Percentiles rank a stretch among this genome's conserved stretches.
Conservation (phyloP, 2,329 filamentous ascomycete genomes). For the Chaetomium globosum region DNA sequence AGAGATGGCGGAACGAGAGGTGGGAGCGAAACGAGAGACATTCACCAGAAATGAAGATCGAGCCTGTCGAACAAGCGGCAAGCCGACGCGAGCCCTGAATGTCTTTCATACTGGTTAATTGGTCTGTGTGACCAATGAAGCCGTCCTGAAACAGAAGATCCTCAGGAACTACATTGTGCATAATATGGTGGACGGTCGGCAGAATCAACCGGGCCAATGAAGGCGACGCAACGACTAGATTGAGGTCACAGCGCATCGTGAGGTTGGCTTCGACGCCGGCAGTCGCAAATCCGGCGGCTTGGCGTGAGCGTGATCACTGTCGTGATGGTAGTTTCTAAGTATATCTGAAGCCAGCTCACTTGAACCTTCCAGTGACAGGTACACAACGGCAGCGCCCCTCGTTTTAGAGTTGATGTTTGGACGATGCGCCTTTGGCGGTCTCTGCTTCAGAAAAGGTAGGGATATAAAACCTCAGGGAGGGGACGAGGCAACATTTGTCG, state of each 20-base stretch:
- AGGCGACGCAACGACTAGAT: background rate
- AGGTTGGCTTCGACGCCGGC: constrained; percentile 30
- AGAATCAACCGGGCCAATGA: constrained; percentile 24
- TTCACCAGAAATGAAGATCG: constrained; percentile 15
- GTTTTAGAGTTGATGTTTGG: background rate
- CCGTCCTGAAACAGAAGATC: constrained; percentile 29
- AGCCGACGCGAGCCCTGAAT: constrained; percentile 18
- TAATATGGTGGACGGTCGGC: constrained; percentile 12
- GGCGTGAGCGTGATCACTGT: constrained; percentile 28
- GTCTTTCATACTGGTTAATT: background rate
- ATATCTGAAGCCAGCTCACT: constrained; percentile 19
- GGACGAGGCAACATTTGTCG: background rate
- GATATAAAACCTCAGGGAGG: background rate
- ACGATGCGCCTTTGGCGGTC: background rate
- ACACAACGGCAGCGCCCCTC: background rate
- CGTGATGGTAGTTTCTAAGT: constrained; percentile 8
- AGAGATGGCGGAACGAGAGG: constrained; percentile 16
- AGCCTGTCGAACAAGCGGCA: constrained; percentile 5
- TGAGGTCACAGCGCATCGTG: constrained; percentile 17
- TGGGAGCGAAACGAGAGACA: constrained; percentile 20
- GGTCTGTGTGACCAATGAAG: constrained; percentile 3
- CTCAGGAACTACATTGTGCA: constrained; percentile 20
- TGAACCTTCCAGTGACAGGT: constrained; percentile 5
- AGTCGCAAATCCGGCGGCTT: constrained; percentile 22
- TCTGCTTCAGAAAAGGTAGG: background rate